phyloP scores from a whole-genome alignment of 2,329 filamentous ascomycete species.

The Alternaria sp. region DNA sequence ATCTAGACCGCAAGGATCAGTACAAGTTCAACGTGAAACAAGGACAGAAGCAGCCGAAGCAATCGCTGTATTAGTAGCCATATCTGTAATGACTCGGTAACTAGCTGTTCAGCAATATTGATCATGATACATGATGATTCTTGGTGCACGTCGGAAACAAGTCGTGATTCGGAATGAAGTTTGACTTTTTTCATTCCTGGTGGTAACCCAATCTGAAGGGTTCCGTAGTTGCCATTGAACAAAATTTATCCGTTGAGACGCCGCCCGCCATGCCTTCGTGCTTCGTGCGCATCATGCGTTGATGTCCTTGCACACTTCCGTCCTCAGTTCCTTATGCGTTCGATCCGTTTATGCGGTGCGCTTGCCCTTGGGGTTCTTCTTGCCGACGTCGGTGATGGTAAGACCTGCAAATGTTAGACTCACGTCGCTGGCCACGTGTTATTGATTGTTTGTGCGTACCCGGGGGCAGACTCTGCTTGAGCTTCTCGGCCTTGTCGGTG shows the following conservation, averaged over 20 bases:
- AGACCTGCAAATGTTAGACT: conserved; percentile 56
- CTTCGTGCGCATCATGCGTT: conserved; percentile 24
- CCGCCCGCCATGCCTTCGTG: conserved; percentile 39
- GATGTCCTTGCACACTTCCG: conserved; percentile 18
- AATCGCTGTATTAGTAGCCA: conserved; percentile 15
- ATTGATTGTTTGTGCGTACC: conserved; percentile 67
- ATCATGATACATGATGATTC: conserved; percentile 4
- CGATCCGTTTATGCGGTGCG: conserved; percentile 44
- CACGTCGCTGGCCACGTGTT: not conserved
- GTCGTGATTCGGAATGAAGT: conserved; percentile 31
- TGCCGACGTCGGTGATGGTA: conserved; percentile 67
- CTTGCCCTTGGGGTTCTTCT: conserved; percentile 70
- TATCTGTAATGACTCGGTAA: not conserved
- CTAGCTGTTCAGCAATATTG: conserved; percentile 9
- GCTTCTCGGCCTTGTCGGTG: conserved; percentile 99
- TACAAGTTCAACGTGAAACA: conserved; percentile 63
- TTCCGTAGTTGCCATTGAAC: conserved; percentile 45
- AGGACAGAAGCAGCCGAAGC: conserved; percentile 16
- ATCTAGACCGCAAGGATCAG: conserved; percentile 67
- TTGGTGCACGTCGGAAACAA: conserved; percentile 4
- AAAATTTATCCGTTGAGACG: conserved; percentile 45
- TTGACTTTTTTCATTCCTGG: conserved; percentile 44
- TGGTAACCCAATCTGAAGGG: conserved; percentile 33
- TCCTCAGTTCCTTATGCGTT: conserved; percentile 15
- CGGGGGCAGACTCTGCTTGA: conserved; percentile 98